phyloP scores from a whole-genome alignment of 371 early-diverging fungal species.

The Lichtheimia ornata region DNA sequence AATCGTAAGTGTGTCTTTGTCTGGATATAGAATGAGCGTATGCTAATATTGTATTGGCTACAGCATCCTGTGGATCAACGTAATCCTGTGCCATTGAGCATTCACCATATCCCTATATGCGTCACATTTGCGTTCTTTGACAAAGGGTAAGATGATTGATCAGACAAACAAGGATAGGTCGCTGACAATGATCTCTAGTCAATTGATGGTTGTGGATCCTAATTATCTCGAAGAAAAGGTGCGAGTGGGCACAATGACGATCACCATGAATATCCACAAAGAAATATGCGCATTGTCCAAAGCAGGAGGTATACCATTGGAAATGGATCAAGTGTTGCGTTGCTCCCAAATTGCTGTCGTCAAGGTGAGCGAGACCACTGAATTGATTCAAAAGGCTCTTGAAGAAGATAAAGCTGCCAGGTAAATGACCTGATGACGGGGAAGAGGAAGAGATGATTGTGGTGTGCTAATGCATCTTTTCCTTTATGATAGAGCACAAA shows the following conservation, averaged over 20 bases:
- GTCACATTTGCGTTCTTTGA: conserved; percentile 90
- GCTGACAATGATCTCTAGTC: conserved; percentile 40
- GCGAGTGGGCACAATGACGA: conserved; percentile 78
- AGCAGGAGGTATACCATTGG: conserved; percentile 86
- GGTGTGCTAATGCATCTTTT: not conserved
- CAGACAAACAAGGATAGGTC: not conserved
- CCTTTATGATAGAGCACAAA: not conserved
- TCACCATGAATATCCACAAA: conserved; percentile 88
- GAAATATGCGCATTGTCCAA: conserved; percentile 91
- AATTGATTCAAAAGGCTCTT: conserved; percentile 65
- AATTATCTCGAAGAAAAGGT: conserved; percentile 82
- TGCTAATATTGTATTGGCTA: not conserved
- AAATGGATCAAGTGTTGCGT: conserved; percentile 66
- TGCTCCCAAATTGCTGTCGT: conserved; percentile 77
- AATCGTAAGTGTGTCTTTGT: conserved; percentile 60
- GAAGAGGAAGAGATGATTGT: not conserved
- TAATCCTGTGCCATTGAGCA: conserved; percentile 88
- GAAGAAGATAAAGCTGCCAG: conserved; percentile 50
- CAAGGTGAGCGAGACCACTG: conserved; percentile 75
- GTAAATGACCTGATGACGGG: conserved; percentile 5
- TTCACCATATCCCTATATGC: conserved; percentile 94
- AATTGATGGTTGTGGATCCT: conserved; percentile 84
- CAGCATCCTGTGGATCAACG: conserved; percentile 86
- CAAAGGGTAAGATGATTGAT: conserved; percentile 67
- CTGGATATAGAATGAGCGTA: not conserved